Percentiles rank a stretch among this genome's conserved stretches.
Conservation (phyloP, 208 protist genomes). For the Balamuthia mandrillaris region DNA sequence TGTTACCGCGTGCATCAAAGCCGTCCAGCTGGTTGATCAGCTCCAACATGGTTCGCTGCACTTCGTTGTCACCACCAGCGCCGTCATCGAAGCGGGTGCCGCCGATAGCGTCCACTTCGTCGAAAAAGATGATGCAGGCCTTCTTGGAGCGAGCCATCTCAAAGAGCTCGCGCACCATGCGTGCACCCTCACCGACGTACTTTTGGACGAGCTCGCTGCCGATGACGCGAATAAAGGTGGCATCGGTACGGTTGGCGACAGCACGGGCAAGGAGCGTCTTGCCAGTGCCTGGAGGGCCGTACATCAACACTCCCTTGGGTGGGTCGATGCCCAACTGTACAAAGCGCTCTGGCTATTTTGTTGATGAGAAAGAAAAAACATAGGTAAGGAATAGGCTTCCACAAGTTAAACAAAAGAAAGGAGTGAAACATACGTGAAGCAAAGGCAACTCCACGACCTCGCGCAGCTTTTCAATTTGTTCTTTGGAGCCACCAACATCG, state of each 20-base stretch:
- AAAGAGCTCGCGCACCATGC: conserved; percentile 99
- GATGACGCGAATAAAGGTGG: conserved; percentile 99
- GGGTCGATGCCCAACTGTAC: conserved; percentile 98
- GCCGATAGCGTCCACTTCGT: conserved; percentile 99
- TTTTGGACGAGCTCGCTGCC: conserved; percentile 99
- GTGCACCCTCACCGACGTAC: conserved; percentile 98
- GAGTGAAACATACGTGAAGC: conserved; percentile 86
- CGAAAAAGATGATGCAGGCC: conserved; percentile 99
- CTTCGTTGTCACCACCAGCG: conserved; percentile 95
- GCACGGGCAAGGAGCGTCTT: conserved; percentile 99
- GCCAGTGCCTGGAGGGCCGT: conserved; percentile 98
- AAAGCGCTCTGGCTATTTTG: conserved; percentile 95
- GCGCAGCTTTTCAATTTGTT: conserved; percentile 98
- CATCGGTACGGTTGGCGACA: conserved; percentile 99
- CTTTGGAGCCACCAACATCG: conserved; percentile 99
- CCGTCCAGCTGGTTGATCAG: conserved; percentile 99
- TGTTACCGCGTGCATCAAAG: conserved; percentile 98
- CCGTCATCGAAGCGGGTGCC: conserved; percentile 82
- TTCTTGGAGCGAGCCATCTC: conserved; percentile 98
- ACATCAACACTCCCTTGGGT: conserved; percentile 98
- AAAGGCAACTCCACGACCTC: conserved; percentile 99
- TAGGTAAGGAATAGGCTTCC: background rate
- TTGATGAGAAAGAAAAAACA: background rate
- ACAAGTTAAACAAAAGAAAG: background rate
- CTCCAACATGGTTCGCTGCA: conserved; percentile 99